Base-by-base conservation (phyloP, 2,329 filamentous ascomycete species). In the Aspergillus calidoustus region DNA sequence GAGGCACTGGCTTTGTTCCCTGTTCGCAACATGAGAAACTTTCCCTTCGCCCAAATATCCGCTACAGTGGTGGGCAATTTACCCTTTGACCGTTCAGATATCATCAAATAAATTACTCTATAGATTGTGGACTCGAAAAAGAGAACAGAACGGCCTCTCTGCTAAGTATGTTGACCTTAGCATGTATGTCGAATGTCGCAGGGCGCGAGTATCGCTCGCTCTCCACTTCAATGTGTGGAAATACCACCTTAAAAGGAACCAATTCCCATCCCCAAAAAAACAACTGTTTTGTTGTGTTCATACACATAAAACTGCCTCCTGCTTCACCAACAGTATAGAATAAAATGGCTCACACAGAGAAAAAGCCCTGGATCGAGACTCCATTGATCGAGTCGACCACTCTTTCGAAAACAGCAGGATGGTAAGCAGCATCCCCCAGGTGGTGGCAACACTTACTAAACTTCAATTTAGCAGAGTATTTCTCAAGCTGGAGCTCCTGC, bases 401-500 rank as follows among this genome's bases (percentile, higher is more conserved):
- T 7, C 66, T 78, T 23, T 79, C 77, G 17, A 74, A 74, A 60
- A 65, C 64, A 30, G 76, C 76, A n/a, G 76, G 76, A 69, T 79
- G 76, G 77, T 78, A 43, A 54, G 15, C 19, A 19, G 17, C 46
- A 25, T 19, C 46, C 22, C 15, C 23, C 19, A 19, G 19, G 19
- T 34, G 17, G 7, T 23, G 30, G 22, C 8, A 19, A 30, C 28
- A 13, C 43, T 47, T 7, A 60, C 31, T 53, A 53, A 54, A 41
- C 15, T 7, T 31, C 30, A 11, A 48, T 50, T 7, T 55, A 79
- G 91, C 81, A 89, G 89, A 81, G 86, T 95, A 71, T 91, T 90
- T 74, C 87, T 95, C 71, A 95, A 95, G 76, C 84, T 94, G 57
- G 91, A 95, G 66, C 89, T 89, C 70, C 84, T 93, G 41, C 91